Evolutionary conservation across 2,329 filamentous ascomycete genomes (phyloP), one percentile per base, ranked within the genome.

Genomic region (Delphinella strobiligena): DNA sequence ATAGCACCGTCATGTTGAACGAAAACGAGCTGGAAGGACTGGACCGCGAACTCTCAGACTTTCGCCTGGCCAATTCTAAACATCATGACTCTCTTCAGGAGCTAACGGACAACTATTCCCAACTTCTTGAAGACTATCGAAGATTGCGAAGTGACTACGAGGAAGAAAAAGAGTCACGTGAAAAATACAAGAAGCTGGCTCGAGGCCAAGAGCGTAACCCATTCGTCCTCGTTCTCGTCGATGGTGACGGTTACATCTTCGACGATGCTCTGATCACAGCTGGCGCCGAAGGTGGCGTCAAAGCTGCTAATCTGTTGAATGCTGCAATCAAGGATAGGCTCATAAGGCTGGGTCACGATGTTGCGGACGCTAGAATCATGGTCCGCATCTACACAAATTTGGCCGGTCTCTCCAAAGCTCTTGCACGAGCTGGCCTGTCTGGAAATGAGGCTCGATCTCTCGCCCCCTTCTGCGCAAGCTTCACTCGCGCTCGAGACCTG

Each of bases 171-270:
- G 69, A 71, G 36, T 56, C 62, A 0, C 59, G 70, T 3, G 71
- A 75, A 43, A 66, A 65, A 31, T 75, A 74, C 59, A 75, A 75
- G 49, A 64, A 68, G 48, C 52, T 70, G 40, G 66, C 67, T 4
- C 61, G 62, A 37, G 43, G 49, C 19, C 51, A 65, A 50, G 59
- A 72, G 17, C 66, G 69, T 15, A 72, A 72, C 44, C 68, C 74
- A 0, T 80, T 78, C 47, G 72, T 74, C 1, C 61, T 80, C 2
- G 68, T 80, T 5, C 59, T 80, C 0, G 59, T 80, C 10, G 75
- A 80, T 41, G 76, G 74, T 15, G 74, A 80, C 54, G 72, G 71
- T 35, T 78, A 78, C 48, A 22, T 41, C 19, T 60, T 60, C 38
- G 48, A 56, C 32, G 54, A 58, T 27, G 48, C 51, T 24, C 46